Evolutionary conservation across 2,329 filamentous ascomycete genomes (phyloP).

Genomic region (Phyllosticta citrichinensis): DNA sequence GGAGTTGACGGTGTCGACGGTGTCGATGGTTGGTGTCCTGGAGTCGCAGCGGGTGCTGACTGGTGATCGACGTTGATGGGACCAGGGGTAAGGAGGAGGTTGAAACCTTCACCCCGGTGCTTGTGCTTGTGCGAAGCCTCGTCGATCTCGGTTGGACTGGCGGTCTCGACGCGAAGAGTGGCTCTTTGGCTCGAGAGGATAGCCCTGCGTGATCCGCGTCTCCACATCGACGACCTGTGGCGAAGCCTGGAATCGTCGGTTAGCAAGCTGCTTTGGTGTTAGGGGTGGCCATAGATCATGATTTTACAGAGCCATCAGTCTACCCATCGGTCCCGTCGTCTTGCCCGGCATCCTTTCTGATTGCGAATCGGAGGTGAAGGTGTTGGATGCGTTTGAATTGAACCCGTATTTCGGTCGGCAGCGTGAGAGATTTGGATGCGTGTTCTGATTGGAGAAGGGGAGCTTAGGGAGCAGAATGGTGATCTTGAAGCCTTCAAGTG

Average conservation of each 20-base stretch:
- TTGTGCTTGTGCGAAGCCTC: too few relatives aligned
- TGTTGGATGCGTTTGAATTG: not conserved
- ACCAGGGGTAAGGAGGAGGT: too few relatives aligned
- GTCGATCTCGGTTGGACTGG: too few relatives aligned
- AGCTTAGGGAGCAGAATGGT: too few relatives aligned
- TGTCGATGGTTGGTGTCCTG: not conserved
- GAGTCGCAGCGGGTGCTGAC: not conserved
- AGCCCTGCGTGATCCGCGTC: too few relatives aligned
- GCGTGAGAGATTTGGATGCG: too few relatives aligned
- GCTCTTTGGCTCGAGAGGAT: too few relatives aligned
- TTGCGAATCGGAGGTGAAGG: not conserved
- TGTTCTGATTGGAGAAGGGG: too few relatives aligned
- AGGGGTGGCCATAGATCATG: not conserved
- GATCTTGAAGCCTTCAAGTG: too few relatives aligned
- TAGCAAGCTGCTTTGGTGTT: not conserved
- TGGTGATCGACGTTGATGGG: not conserved
- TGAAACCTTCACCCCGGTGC: too few relatives aligned
- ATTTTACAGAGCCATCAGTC: not conserved
- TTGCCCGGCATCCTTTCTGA: not conserved
- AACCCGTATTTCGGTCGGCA: not conserved
- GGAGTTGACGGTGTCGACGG: not conserved
- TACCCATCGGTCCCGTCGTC: not conserved
- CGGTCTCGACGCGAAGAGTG: too few relatives aligned
- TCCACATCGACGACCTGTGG: not conserved
- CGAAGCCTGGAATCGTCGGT: not conserved